phyloP scores from a whole-genome alignment of 164 flowering plant genomes.

The Vitis vinifera region DNA sequence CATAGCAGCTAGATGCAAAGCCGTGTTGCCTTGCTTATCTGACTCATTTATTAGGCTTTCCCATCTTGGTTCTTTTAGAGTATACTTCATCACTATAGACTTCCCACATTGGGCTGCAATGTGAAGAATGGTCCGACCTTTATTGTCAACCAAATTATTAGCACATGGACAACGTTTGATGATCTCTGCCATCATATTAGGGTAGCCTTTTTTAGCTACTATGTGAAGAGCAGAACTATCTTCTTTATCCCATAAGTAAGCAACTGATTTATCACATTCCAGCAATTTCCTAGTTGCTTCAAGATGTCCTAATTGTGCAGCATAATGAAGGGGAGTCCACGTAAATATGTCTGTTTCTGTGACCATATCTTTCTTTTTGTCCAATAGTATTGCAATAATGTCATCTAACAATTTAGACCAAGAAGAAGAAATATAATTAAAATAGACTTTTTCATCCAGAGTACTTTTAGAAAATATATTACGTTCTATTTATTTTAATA shows the following conservation, averaged over 20 bases:
- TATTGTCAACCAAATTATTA: background rate
- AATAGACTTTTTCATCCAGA: no score
- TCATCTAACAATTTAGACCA: no score
- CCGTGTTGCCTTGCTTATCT: conserved; percentile 23
- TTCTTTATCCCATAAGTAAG: background rate
- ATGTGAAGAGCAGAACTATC: background rate
- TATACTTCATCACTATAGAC: background rate
- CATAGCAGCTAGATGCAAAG: conserved; percentile 22
- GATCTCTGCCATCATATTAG: background rate
- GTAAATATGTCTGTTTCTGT: no score
- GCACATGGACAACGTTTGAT: background rate
- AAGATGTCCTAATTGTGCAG: no score
- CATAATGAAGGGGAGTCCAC: no score
- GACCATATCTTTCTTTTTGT: no score
- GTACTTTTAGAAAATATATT: no score
- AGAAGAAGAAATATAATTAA: no score
- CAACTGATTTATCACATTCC: no score
- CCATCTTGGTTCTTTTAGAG: background rate
- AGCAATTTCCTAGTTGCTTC: no score
- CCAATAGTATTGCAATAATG: no score
- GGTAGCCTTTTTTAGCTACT: background rate
- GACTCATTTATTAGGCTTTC: conserved; percentile 14
- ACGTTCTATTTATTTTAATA: no score
- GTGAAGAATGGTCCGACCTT: conserved; percentile 11
- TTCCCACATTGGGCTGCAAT: conserved; percentile 14